Percentiles rank a stretch among this genome's conserved stretches.
Evolutionary conservation across 2,329 filamentous ascomycete species (phyloP).

Genomic region (Teratosphaeria pseudoeucalypti): DNA sequence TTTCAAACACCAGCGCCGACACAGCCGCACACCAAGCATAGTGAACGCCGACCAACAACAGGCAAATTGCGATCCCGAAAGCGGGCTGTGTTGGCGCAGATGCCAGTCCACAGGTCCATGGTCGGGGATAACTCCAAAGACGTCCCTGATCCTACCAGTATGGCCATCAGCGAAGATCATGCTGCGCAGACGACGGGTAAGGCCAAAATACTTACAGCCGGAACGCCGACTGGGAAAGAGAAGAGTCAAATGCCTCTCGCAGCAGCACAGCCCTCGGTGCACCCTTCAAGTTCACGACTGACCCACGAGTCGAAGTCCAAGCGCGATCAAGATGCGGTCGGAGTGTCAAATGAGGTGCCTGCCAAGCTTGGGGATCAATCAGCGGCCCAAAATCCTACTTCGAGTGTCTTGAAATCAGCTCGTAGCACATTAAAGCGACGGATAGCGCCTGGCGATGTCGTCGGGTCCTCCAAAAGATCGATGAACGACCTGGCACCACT

Average conservation of each 20-base stretch:
- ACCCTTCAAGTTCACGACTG: not conserved
- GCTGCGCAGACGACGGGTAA: not conserved
- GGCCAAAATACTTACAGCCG: not conserved
- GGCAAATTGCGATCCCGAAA: constrained; percentile 1
- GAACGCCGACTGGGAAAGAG: not conserved
- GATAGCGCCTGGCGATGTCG: not conserved
- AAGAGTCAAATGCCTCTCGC: not conserved
- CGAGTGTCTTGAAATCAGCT: not conserved
- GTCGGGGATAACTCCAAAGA: not conserved
- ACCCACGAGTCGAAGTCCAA: not conserved
- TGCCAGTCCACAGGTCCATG: not conserved
- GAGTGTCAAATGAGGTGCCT: not conserved
- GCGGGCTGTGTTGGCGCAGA: constrained; percentile 1
- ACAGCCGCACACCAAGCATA: not conserved
- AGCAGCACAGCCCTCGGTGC: not conserved
- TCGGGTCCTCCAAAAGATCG: not conserved
- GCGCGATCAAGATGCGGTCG: not conserved
- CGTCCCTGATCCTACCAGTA: not conserved
- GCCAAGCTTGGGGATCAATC: not conserved
- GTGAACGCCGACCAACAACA: not conserved
- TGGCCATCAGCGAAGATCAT: not conserved
- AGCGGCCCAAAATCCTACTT: not conserved
- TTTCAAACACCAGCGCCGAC: not conserved
- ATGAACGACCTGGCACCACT: not conserved
- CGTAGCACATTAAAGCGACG: not conserved